Conservation (phyloP, 1,139 yeast genomes). For the Scheffersomyces segobiensis region DNA sequence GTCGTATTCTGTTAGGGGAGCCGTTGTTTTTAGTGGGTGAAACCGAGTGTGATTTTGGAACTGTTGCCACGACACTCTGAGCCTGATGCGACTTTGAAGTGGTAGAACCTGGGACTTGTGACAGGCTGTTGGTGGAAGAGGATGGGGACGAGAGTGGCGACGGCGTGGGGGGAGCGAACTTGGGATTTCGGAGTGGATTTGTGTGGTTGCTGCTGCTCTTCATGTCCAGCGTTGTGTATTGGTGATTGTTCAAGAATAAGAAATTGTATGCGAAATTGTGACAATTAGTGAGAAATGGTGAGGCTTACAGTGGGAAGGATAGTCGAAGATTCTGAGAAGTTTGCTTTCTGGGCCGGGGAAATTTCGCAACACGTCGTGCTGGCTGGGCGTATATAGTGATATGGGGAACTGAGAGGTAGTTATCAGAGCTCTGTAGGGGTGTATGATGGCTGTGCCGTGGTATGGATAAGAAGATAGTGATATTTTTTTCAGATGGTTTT, state of each 20-base stretch:
- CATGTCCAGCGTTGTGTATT: neutral
- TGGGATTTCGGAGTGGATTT: neutral
- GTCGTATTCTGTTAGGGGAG: conserved; percentile 2
- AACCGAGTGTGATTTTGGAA: conserved; percentile 2
- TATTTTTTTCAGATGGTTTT: neutral
- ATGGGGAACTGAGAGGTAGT: neutral
- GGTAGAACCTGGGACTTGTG: neutral
- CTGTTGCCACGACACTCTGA: neutral
- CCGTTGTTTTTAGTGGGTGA: neutral
- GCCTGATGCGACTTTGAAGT: neutral
- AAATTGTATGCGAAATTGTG: no score
- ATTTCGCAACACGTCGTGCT: neutral
- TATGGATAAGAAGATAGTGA: neutral
- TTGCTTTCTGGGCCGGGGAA: neutral
- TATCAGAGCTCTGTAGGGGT: neutral
- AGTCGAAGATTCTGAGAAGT: neutral
- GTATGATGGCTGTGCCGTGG: neutral
- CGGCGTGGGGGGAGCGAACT: conserved; percentile 10
- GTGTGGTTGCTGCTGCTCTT: neutral
- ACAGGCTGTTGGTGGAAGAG: neutral
- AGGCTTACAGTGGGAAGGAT: no score
- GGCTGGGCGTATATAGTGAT: neutral
- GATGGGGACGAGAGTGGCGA: conserved; percentile 7
- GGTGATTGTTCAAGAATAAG: neutral
- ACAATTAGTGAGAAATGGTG: no score